Percentiles rank a stretch among this genome's conserved stretches.
phyloP scores from a whole-genome alignment of 495 filamentous ascomycete species.

The Neurospora sp. region DNA sequence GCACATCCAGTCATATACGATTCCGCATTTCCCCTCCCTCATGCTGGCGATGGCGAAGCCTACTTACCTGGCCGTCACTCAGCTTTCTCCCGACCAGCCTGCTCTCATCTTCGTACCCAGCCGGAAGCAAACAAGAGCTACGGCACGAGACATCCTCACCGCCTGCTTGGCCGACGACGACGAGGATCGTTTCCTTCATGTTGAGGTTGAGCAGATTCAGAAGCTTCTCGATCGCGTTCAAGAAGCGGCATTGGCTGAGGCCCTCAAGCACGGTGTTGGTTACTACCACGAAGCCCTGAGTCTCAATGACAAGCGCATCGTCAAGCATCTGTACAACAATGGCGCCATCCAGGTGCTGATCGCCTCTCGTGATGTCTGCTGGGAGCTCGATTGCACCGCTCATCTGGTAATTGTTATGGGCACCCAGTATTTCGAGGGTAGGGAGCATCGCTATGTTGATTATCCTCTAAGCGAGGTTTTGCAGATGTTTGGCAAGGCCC shows the following conservation, averaged over 20 bases:
- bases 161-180: slow-evolving; percentile 81
- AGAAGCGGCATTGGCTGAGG: slow-evolving; percentile 79
- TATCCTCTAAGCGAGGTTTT: slow-evolving; percentile 93
- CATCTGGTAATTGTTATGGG: slow-evolving; percentile 95
- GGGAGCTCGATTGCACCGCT: slow-evolving; percentile 82
- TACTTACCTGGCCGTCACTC: slow-evolving; percentile 73
- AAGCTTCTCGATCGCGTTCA: slow-evolving; percentile 72
- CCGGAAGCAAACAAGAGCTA: slow-evolving; percentile 82
- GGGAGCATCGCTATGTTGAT: slow-evolving; percentile 95
- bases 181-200: slow-evolving; percentile 86
- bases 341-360: slow-evolving; percentile 90
- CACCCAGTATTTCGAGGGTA: slow-evolving; percentile 96
- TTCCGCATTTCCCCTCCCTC: slow-evolving; percentile 92
- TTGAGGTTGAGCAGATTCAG: slow-evolving; percentile 67
- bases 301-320: slow-evolving; percentile 82
- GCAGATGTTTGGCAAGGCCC: slow-evolving; percentile 98
- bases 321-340: slow-evolving; percentile 78
- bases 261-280: slow-evolving; percentile 89
- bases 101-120: slow-evolving; percentile 85
- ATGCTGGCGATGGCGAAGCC: slow-evolving; percentile 99
- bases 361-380: slow-evolving; percentile 90
- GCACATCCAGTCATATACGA: slow-evolving; percentile 89
- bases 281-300: slow-evolving; percentile 94
- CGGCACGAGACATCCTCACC: slow-evolving; percentile 77
- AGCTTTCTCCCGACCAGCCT: slow-evolving; percentile 79